Evolutionary conservation across 768 basidiomycete species (phyloP), one percentile per base, ranked within the genome.

Genomic region (Boletus tylopilopsis): DNA sequence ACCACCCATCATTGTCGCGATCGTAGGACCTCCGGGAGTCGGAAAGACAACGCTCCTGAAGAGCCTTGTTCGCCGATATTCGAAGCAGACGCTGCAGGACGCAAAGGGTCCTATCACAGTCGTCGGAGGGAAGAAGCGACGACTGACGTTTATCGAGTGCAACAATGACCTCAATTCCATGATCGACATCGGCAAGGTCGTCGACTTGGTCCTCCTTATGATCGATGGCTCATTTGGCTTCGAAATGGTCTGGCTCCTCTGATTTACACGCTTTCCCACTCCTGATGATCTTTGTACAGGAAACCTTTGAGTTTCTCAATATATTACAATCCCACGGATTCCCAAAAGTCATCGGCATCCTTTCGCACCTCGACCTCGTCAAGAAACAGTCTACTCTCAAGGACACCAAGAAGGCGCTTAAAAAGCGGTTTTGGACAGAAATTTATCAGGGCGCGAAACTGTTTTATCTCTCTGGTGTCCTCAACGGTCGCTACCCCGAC

Each of bases 351-450:
- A 92, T 99, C 54, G 95, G 96, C 48, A 71, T 99, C 50, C 87
- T 99, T 40, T 87, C 93, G 40, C 96, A 99, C 69, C 84, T 98
- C 35, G 96, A 98, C 69, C 85, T 99, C 56, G 89, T 99, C 58
- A 96, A 96, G 76, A 94, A 93, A 64, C 79, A 87, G 6, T 77
- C 88, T 0, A 85, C 85, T 4, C 82, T 98, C 34, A 87, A 86
- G 49, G 81, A 82, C 42, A 93, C 92, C 45, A 99, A 98, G 73
- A 96, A 96, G 62, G 73, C 85, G 0, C 80, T 99, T 33, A 99
- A 99, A 71, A 96, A 92, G 64, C 90, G 96, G 10, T 99, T 99
- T 73, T 99, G 96, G 96, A 92, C 94, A 0, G 96, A 99, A 69
- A 98, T 99, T 12, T 98, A 98, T 68, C 90, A 94, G 61, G 96